Evolutionary conservation across 2,329 filamentous ascomycete genomes (phyloP), one percentile per base, ranked within the genome.

Genomic region (Colletotrichum limetticola): DNA sequence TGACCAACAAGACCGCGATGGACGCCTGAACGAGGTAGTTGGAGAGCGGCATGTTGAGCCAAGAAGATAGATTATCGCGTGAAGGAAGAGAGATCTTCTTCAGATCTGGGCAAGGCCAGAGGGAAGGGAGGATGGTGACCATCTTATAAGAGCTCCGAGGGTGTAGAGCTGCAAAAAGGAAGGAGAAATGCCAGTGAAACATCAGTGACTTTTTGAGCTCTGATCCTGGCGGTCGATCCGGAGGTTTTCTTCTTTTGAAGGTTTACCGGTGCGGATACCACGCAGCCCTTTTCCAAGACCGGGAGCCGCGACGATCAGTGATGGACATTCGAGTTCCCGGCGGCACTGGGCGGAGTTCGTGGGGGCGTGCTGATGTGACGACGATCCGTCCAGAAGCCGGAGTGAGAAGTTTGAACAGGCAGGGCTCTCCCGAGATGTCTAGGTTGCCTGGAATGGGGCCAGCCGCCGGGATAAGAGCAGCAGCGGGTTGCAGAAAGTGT

Each of bases 11-110:
- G 9, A 46, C 68, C 19, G 66, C 68, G 61, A 75, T 37, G 55
- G 53, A 74, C 14, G 68, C 62, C 46, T 74, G 74, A 26, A 70
- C 46, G 46, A 74, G 58, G n/a, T 63, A 70, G 57, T 53, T 66
- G 16, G 58, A 70, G 57, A 67, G 32, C 37, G 62, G 58, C 71
- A 74, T 74, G 37, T 46, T 74, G 68, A 59, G 62, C 68, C 71
- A 59, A 22, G 58, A 58, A 35, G 71, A 72, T 16, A 64, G 35
- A 2, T 30, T 67, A 9, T 61, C 60, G 14, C 37, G 55, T n/a
- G 59, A 37, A 30, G 42, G 60, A 14, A 57, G 53, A 52, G 55
- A 56, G 35, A 61, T 19, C 37, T 60, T 69, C 53, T 52, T 70
- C 22, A 57, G 55, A 22, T 65, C 49, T 42, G 60, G 46, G 35